Percentiles rank a stretch among this genome's conserved stretches.
Evolutionary conservation across 2,329 filamentous ascomycete genomes (phyloP).

Genomic region (Aphanoascus verrucosus): DNA sequence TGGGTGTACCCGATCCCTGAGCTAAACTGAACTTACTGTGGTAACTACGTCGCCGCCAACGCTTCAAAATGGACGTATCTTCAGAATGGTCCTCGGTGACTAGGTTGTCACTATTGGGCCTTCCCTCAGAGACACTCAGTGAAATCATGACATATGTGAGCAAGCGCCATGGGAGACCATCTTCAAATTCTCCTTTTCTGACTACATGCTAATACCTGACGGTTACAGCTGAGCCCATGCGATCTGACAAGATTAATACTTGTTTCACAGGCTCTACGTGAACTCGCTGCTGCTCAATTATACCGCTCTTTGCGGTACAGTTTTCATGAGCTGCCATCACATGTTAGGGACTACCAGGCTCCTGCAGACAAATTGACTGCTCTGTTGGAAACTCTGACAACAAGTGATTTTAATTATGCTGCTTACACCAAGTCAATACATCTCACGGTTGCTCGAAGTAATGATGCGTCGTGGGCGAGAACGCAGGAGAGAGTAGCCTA

Average conservation of each 20-base stretch:
- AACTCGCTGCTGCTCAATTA: constrained; percentile 47
- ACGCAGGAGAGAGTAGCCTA: constrained; percentile 41
- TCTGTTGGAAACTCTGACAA: constrained; percentile 51
- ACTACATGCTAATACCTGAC: not conserved
- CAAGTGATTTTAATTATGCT: constrained; percentile 55
- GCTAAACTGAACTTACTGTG: too few relatives aligned
- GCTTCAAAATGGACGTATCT: not conserved
- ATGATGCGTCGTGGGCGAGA: constrained; percentile 35
- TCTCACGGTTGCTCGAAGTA: constrained; percentile 46
- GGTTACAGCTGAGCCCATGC: constrained; percentile 13
- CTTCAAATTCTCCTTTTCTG: constrained; percentile 28
- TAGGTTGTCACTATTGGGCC: constrained; percentile 16
- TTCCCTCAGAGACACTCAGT: constrained; percentile 25
- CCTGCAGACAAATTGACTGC: constrained; percentile 49
- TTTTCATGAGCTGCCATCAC: constrained; percentile 28
- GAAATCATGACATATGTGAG: constrained; percentile 26
- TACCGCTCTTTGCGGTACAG: constrained; percentile 52
- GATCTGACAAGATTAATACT: constrained; percentile 41
- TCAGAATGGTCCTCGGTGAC: not conserved
- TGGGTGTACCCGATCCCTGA: too few relatives aligned
- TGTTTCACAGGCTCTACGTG: constrained; percentile 48
- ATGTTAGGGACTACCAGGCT: constrained; percentile 45
- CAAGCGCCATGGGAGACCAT: constrained; percentile 38
- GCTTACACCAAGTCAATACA: constrained; percentile 46
- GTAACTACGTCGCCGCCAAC: not conserved